These are phyloP conservation scores for Saturnispora halmiae DNA, from an alignment of 805 yeast genomes.

Conservation along the genomic window DNA sequence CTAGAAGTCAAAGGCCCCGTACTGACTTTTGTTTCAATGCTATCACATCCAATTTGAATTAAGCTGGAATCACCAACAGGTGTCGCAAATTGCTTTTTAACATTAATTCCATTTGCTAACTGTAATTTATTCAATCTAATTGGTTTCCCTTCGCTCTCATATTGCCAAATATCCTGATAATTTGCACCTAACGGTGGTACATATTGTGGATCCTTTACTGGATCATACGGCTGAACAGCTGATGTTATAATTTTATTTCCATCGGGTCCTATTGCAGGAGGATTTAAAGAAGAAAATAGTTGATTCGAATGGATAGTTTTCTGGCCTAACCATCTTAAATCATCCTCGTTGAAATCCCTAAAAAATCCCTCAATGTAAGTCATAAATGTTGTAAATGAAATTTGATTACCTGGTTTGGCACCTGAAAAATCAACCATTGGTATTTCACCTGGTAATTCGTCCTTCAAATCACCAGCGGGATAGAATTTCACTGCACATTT, in stretches of 20 bases:
- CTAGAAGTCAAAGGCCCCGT: conserved; percentile 90
- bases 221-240: conserved; percentile 6
- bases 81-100: conserved; percentile 31
- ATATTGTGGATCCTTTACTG: conserved; percentile 42
- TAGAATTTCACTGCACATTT: conserved; percentile 86
- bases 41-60: conserved; percentile 52
- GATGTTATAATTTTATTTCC: conserved; percentile 3
- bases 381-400: conserved; percentile 82
- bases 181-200: conserved; percentile 81
- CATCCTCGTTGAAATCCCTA: conserved; percentile 72
- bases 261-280: conserved; percentile 6
- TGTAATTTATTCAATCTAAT: conserved; percentile 22
- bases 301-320: conserved; percentile 22
- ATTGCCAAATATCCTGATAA: conserved; percentile 79
- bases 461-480: conserved; percentile 69
- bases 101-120: conserved; percentile 19
- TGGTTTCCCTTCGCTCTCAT: conserved; percentile 47
- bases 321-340: conserved; percentile 60
- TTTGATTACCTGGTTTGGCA: conserved; percentile 81
- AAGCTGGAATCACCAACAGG: conserved; percentile 38
- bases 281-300: conserved; percentile 8
- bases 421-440: conserved; percentile 83
- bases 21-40: conserved; percentile 51
- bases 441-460: conserved; percentile 74
- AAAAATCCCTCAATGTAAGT: conserved; percentile 79